Base-by-base conservation (phyloP, 2,329 filamentous ascomycete genomes). In the Cordyceps javanica region DNA sequence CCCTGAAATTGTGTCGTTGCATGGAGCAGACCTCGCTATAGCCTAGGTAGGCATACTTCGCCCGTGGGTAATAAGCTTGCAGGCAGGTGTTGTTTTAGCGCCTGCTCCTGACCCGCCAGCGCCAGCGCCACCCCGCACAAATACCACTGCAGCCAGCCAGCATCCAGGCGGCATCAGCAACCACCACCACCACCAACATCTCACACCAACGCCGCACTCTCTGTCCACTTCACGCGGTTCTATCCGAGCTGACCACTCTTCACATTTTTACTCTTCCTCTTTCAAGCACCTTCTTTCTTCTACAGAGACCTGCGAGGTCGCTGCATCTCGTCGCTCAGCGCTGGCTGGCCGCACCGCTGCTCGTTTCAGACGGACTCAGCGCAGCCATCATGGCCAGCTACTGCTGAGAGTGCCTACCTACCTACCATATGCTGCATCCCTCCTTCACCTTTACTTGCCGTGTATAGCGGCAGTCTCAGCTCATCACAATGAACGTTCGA, bases 401-500 rank as follows among this genome's bases (percentile, higher is more conserved):
- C 34, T 39, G 41, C 34, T 49, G 32, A 55, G 32, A 48, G 23
- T 41, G 28, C 39, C 42, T 21, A 30, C 16, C 30, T n/a, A n/a
- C n/a, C n/a, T n/a, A 34, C 26, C 39, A 48, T 34, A 25, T 16
- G 13, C 34, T 38, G 13, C 21, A 23, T 36, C 16, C 16, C 7
- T 26, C 16, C 32, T 7, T 6, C 36, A 7, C 28, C 9, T 44
- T 14, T 11, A 13, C 10, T 23, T 13, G 16, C 30, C 14, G 6
- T 46, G 23, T 6, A 21, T 10, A 39, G 3, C 21, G 30, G 30
- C 9, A 23, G 2, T 23, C 13, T 14, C n/a, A 25, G 23, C 16
- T 14, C 54, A 34, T 52, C 68, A 76, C 60, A 55, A 99, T 97
- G 94, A 94, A 97, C 71, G 95, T 91, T 44, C 83, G 93, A 59